A percentile compares a stretch with the other conserved stretches of the same genome.
phyloP scores from a whole-genome alignment of 2,329 filamentous ascomycete genomes.

The Aspergillus oerlinghausenensis region DNA sequence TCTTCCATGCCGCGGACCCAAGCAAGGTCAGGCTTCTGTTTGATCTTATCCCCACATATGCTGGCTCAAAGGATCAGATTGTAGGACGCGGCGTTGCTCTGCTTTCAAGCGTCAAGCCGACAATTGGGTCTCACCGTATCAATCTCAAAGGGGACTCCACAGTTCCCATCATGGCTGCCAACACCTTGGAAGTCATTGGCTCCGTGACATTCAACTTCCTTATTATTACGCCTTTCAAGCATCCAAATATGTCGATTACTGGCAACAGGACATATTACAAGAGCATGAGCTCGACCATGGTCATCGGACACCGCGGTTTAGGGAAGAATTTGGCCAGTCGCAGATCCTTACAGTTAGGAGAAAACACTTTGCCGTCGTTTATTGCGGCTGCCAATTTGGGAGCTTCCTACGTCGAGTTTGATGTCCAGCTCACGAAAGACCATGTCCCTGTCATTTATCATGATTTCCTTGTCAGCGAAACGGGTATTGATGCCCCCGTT shows the following conservation, averaged over 20 bases:
- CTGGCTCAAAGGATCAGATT: slow-evolving; percentile 72
- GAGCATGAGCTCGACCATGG: slow-evolving; percentile 82
- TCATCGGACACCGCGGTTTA: slow-evolving; percentile 67
- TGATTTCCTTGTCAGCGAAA: slow-evolving; percentile 96
- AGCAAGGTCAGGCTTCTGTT: slow-evolving; percentile 85
- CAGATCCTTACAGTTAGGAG: slow-evolving; percentile 85
- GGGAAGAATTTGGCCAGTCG: slow-evolving; percentile 85
- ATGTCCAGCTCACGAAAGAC: slow-evolving; percentile 98
- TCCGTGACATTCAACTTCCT: slow-evolving; percentile 96
- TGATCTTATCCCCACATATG: slow-evolving; percentile 92
- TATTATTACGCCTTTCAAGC: slow-evolving; percentile 87
- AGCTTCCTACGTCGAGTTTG: slow-evolving; percentile 67
- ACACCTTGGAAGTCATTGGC: slow-evolving; percentile 82
- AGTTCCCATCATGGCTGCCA: slow-evolving; percentile 81
- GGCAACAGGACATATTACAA: slow-evolving; percentile 96
- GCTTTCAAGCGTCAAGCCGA: slow-evolving; percentile 78
- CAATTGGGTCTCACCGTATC: slow-evolving; percentile 79
- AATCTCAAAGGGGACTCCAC: slow-evolving; percentile 88
- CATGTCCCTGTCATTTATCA: slow-evolving; percentile 98
- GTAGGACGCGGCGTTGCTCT: slow-evolving; percentile 86
- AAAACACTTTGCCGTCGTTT: slow-evolving; percentile 94
- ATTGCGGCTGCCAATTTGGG: slow-evolving; percentile 93
- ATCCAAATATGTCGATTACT: slow-evolving; percentile 89
- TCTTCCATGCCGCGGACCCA: slow-evolving; percentile 75
- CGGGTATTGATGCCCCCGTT: slow-evolving; percentile 92